phyloP scores from a whole-genome alignment of 225 moss, liverwort and hornwort genomes.

The Neckera pumila region DNA sequence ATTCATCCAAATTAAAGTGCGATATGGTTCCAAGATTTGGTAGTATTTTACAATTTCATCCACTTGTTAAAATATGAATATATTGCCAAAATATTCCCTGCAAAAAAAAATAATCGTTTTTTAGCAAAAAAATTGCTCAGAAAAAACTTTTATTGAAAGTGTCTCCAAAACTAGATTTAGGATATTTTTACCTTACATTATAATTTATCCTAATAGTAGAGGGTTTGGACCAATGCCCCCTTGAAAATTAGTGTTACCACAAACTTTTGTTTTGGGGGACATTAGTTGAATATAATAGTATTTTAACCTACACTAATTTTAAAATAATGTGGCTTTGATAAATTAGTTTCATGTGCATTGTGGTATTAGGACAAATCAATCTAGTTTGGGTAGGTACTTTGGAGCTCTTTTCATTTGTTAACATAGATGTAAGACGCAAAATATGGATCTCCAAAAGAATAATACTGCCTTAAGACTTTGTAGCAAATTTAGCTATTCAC shows the following conservation, averaged over 20 bases:
- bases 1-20: too few relatives aligned
- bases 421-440: background rate
- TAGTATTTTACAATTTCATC: too few relatives aligned
- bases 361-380: background rate
- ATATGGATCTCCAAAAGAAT: accelerated
- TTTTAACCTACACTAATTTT: background rate
- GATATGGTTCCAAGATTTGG: too few relatives aligned
- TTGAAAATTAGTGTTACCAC: background rate
- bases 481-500: background rate
- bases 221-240: too few relatives aligned
- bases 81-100: too few relatives aligned
- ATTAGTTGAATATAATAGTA: background rate
- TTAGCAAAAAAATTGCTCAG: too few relatives aligned
- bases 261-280: background rate
- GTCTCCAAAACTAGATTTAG: too few relatives aligned
- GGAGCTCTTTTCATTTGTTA: background rate
- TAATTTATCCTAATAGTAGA: background rate
- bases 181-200: too few relatives aligned
- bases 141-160: too few relatives aligned
- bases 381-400: background rate
- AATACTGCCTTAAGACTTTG: accelerated
- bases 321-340: background rate
- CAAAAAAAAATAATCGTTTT: too few relatives aligned
- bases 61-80: too few relatives aligned
- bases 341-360: background rate